Evolutionary conservation across 805 yeast species (phyloP), one percentile per base, ranked within the genome.

Genomic region (Candida dajiaensis): DNA sequence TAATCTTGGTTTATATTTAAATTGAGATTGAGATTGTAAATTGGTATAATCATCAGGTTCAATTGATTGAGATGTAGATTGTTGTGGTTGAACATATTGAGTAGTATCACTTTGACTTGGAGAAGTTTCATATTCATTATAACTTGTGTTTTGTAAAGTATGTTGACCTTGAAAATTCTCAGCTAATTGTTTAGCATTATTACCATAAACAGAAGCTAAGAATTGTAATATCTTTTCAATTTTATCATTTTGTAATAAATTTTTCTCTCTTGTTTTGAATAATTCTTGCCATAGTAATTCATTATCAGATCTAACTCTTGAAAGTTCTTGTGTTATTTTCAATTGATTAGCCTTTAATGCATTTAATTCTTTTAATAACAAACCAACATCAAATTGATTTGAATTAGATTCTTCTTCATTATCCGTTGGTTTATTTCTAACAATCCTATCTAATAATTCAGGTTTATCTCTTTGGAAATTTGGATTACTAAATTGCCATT

Each of bases 221-320:
- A 94, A 92, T 55, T 94, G 78, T 57, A 94, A 67, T 43, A 94
- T 92, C 52, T 87, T 85, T 53, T 89, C 95, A 46, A 94, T 72
- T 20, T 96, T 88, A 51, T 86, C 92, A 37, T 92, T 81, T 62
- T 94, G 98, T 29, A 82, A 75, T 56, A 84, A 80, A 64, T 90
- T 87, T 52, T 90, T 78, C 62, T 92, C 97, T 45, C 97, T 74
- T 6, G 92, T 83, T 48, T 81, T 68, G 61, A 76, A 82, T 58
- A 89, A 84, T 61, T 94, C 98, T 50, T 84, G 83, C 99, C 99
- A 94, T 40, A 94, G 67, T 57, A 88, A 65, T 62, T 88, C 92
- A 67, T 92, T 94, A 61, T 94, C 98, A 50, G 83, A 83, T 48
- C 89, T 76, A 35, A 94, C 80, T 48, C 97, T 74, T 55, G 84